phyloP scores from a whole-genome alignment of 805 yeast genomes.

The Candida ficus region DNA sequence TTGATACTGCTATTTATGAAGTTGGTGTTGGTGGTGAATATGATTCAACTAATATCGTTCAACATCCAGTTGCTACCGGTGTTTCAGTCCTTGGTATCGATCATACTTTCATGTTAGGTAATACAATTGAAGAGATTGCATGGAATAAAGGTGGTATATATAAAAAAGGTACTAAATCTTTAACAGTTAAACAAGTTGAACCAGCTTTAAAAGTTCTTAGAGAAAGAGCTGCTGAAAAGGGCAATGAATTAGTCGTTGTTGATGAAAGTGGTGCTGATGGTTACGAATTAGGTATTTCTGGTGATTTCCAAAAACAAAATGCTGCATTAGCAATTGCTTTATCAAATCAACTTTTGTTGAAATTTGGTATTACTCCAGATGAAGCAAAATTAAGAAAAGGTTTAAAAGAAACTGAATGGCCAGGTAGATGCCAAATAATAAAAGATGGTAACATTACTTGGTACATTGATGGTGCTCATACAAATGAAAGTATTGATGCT shows the following conservation, averaged over 20 bases:
- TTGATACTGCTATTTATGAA: constrained; percentile 92
- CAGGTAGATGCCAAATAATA: constrained; percentile 89
- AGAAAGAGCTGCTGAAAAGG: constrained; percentile 65
- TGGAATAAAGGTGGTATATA: constrained; percentile 97
- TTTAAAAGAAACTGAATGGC: constrained; percentile 70
- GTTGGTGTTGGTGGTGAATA: constrained; percentile 98
- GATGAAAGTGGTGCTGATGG: constrained; percentile 29
- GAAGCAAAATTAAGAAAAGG: constrained; percentile 38
- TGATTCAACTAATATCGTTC: constrained; percentile 91
- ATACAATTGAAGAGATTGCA: constrained; percentile 83
- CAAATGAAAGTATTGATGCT: constrained; percentile 79
- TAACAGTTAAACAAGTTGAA: constrained; percentile 56
- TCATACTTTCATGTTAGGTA: constrained; percentile 75
- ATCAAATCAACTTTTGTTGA: constrained; percentile 52
- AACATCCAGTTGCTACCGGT: constrained; percentile 78
- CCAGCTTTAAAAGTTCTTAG: constrained; percentile 51
- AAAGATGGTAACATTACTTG: constrained; percentile 51
- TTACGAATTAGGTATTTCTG: constrained; percentile 63
- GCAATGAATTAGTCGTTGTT: constrained; percentile 48
- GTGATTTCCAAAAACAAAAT: constrained; percentile 77
- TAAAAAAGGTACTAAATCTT: constrained; percentile 62
- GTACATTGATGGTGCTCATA: constrained; percentile 95
- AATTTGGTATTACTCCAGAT: constrained; percentile 38
- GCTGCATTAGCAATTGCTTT: constrained; percentile 84
- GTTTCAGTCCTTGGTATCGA: constrained; percentile 86